These are phyloP conservation scores for Trichoderma sp. DNA, from an alignment of 2,329 filamentous ascomycete genomes.

Conservation along the genomic window DNA sequence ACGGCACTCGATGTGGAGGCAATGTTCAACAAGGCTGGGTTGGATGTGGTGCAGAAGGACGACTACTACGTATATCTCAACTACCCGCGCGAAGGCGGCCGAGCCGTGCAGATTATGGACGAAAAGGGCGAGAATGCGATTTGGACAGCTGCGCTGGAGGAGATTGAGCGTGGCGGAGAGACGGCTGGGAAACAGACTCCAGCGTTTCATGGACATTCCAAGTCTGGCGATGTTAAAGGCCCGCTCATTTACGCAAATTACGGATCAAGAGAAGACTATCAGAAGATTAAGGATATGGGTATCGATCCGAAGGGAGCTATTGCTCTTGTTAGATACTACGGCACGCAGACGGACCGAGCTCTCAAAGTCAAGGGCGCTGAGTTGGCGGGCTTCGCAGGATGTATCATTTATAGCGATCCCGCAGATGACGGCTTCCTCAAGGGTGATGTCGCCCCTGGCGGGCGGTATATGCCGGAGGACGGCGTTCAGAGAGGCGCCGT, in stretches of 20 bases:
- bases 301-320: slow-evolving; percentile 79
- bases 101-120: slow-evolving; percentile 79
- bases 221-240: slow-evolving; percentile 81
- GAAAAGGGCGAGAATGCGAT: slow-evolving; percentile 61
- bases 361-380: slow-evolving; percentile 91
- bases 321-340: slow-evolving; percentile 80
- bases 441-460: slow-evolving; percentile 74
- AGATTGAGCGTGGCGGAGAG: slow-evolving; percentile 68
- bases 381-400: slow-evolving; percentile 80
- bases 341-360: slow-evolving; percentile 70
- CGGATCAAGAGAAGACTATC: slow-evolving; percentile 82
- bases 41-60: slow-evolving; percentile 78
- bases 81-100: slow-evolving; percentile 77
- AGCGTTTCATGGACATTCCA: slow-evolving; percentile 88
- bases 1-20: slow-evolving; percentile 83
- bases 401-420: slow-evolving; percentile 91
- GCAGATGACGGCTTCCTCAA: slow-evolving; percentile 78
- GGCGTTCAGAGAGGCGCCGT: slow-evolving; percentile 84
- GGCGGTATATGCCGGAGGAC: slow-evolving; percentile 78
- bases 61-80: slow-evolving; percentile 90
- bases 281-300: slow-evolving; percentile 68
- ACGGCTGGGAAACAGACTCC: slow-evolving; percentile 69
- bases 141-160: slow-evolving; percentile 85
- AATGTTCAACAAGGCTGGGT: slow-evolving; percentile 69
- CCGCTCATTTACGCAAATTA: slow-evolving; percentile 92